phyloP scores from a whole-genome alignment of 2,329 filamentous ascomycete genomes.

The Trichoderma sp. region DNA sequence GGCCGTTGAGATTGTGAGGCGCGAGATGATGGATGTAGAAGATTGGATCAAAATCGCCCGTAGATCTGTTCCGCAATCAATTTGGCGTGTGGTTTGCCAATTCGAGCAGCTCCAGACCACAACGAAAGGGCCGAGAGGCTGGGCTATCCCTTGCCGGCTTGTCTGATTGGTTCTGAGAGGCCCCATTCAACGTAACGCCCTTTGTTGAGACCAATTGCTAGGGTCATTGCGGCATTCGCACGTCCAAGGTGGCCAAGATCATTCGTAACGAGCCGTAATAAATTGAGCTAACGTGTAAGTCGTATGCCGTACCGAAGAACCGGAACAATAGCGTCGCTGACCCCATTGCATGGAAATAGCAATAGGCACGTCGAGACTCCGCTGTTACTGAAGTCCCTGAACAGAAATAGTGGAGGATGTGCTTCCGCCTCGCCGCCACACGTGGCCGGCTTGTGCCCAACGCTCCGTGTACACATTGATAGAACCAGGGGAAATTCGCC shows the following conservation, averaged over 20 bases:
- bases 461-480: not conserved
- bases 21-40: not conserved
- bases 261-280: not conserved
- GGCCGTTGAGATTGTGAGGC: not conserved
- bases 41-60: not conserved
- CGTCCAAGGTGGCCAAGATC: not conserved
- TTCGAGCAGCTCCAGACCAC: not conserved
- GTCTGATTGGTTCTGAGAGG: not conserved
- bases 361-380: not conserved
- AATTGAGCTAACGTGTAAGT: not conserved
- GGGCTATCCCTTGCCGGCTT: not conserved
- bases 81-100: not conserved
- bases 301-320: not conserved
- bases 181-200: not conserved
- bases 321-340: not conserved
- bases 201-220: not conserved
- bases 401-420: not conserved
- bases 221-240: not conserved
- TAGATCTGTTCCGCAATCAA: not conserved
- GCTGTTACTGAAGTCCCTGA: not conserved
- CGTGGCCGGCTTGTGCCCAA: not conserved
- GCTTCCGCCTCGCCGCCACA: slow-evolving; percentile 4
- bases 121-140: not conserved
- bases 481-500: not conserved
- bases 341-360: not conserved